Evolutionary conservation across 495 filamentous ascomycete genomes (phyloP).

Genomic region (Cercophora scortea): DNA sequence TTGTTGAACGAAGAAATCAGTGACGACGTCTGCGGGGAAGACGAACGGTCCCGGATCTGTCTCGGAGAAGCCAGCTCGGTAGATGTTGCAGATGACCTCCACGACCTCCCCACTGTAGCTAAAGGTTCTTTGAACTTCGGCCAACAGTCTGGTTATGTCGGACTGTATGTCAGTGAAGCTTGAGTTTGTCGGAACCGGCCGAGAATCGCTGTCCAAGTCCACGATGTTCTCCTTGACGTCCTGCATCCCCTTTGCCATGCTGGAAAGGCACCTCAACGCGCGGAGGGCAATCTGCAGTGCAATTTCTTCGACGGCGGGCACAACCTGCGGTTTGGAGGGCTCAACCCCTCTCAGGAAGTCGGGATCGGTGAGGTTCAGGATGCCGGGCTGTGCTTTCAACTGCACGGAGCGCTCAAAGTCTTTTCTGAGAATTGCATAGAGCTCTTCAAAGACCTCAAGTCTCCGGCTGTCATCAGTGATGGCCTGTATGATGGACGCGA

Average conservation of each 20-base stretch:
- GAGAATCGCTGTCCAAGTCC: constrained; percentile 47
- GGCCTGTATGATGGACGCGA: constrained; percentile 78
- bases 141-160: constrained; percentile 49
- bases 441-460: constrained; percentile 49
- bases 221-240: constrained; percentile 60
- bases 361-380: constrained; percentile 28
- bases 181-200: background rate
- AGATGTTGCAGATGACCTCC: constrained; percentile 66
- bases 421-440: constrained; percentile 56
- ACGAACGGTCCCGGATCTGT: constrained; percentile 68
- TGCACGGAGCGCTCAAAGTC: constrained; percentile 45
- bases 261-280: constrained; percentile 64
- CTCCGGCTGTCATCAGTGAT: constrained; percentile 57
- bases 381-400: constrained; percentile 20
- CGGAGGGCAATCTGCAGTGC: constrained; percentile 49
- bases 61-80: constrained; percentile 76
- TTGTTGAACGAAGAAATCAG: constrained; percentile 61
- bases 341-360: constrained; percentile 23
- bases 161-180: constrained; percentile 15
- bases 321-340: constrained; percentile 13
- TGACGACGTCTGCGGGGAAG: constrained; percentile 61
- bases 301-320: constrained; percentile 25
- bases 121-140: constrained; percentile 45
- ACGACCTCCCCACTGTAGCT: constrained; percentile 59
- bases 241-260: constrained; percentile 75